Conservation (phyloP, 169 alveolate species). For the Plasmodium inui region DNA sequence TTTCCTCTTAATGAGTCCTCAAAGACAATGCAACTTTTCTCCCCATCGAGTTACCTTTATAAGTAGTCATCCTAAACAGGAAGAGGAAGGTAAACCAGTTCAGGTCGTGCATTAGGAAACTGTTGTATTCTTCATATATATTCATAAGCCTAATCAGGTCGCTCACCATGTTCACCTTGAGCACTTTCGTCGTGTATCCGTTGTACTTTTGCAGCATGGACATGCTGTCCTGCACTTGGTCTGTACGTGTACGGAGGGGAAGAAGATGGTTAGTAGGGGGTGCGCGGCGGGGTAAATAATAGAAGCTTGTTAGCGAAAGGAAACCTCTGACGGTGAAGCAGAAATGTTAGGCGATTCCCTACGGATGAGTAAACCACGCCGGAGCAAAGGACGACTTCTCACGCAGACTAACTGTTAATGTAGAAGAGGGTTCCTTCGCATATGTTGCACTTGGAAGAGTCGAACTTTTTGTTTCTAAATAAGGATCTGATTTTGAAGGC, state of each 20-base stretch:
- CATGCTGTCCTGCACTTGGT: background rate
- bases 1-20: background rate
- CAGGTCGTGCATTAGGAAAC: constrained; percentile 55
- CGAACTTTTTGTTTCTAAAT: background rate
- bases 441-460: constrained; percentile 11
- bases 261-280: background rate
- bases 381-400: background rate
- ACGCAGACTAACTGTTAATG: constrained; percentile 46
- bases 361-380: background rate
- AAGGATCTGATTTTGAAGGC: background rate
- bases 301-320: background rate
- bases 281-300: background rate
- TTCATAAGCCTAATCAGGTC: background rate
- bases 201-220: constrained; percentile 43
- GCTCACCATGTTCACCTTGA: constrained; percentile 23
- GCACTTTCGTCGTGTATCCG: background rate
- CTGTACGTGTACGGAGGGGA: background rate
- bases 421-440: constrained; percentile 61
- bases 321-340: background rate
- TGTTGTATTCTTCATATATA: constrained; percentile 39
- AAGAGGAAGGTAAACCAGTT: constrained; percentile 59
- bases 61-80: constrained; percentile 40
- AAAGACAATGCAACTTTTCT: background rate
- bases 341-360: background rate
- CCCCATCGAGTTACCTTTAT: constrained; percentile 10